Evolutionary conservation across 306 rosid genomes (phyloP), one percentile per base, ranked within the genome.

Genomic region (Rosa chinensis): DNA sequence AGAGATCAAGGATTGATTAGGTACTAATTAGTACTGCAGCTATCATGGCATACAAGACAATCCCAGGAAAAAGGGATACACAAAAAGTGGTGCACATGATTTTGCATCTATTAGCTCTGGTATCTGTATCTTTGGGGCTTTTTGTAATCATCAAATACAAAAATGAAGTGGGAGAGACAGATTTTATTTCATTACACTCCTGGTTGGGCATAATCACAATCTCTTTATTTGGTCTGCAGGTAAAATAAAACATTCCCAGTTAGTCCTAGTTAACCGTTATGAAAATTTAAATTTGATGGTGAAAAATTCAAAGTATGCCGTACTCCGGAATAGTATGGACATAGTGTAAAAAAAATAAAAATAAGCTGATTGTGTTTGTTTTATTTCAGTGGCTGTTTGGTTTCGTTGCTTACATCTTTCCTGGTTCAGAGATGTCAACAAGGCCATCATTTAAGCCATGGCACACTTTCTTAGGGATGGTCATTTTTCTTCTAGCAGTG

Each of bases 161-260:
- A 44, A 70, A 78, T 7, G 89, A 89, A 4, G 2, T 5, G 0
- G 49, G 39, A 61, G 16, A 10, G 3, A 21, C 75, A 8, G 1
- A 90, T 75, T 79, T 91, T 78, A 69, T 35, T 67, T 83, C 91
- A 20, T 81, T 91, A 13, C 98, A 93, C 63, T 93, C 98, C 66
- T 93, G 97, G 95, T 52, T 93, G 5, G 98, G 98, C 71, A 86
- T 91, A 0, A 76, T 81, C 28, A 81, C 95, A 80, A 76, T 90
- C 4, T 91, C 67, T 56, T 66, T 82, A 1, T 90, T 80, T 73
- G 95, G 82, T 44, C 69, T 89, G 14, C 94, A 91, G 93, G 98
- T 93, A 79, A 39, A 14, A 3, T 14, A 0, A 21, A 5, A 28
- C 28, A 5, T 32, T 10, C 21, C 2, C 70, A 64, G 11, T 64